Conservation (phyloP, 2,329 filamentous ascomycete species). For the Penicillium sp. region DNA sequence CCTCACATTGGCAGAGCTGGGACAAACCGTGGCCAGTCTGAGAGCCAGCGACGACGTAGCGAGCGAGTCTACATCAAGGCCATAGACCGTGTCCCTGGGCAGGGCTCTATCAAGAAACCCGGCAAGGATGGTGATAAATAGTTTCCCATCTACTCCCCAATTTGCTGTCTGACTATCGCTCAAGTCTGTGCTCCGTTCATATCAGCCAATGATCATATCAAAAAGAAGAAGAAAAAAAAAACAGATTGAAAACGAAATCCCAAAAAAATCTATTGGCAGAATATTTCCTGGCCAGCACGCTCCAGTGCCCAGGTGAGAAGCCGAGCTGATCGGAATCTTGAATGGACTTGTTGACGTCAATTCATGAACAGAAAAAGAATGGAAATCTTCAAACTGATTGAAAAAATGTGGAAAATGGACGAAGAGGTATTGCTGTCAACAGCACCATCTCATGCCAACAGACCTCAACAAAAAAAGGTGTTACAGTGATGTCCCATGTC, state of each 20-base stretch:
- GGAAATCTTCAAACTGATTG: background rate
- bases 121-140: background rate
- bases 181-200: background rate
- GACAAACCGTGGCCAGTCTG: slow-evolving; percentile 10
- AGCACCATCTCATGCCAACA: background rate
- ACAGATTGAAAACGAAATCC: background rate
- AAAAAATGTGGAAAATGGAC: background rate
- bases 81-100: background rate
- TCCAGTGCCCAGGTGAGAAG: background rate
- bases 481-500: background rate
- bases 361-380: background rate
- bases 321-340: background rate
- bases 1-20: background rate
- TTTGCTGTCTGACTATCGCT: background rate
- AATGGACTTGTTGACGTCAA: background rate
- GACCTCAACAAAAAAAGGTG: background rate
- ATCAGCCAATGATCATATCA: background rate
- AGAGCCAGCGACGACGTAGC: slow-evolving; percentile 9
- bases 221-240: background rate
- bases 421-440: background rate
- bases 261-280: background rate
- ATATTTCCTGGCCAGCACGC: background rate
- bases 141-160: background rate
- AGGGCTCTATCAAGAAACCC: slow-evolving; percentile 8
- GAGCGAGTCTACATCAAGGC: slow-evolving; percentile 1